Evolutionary conservation across 805 yeast species (phyloP).

Genomic region (Candida namnaoensis): DNA sequence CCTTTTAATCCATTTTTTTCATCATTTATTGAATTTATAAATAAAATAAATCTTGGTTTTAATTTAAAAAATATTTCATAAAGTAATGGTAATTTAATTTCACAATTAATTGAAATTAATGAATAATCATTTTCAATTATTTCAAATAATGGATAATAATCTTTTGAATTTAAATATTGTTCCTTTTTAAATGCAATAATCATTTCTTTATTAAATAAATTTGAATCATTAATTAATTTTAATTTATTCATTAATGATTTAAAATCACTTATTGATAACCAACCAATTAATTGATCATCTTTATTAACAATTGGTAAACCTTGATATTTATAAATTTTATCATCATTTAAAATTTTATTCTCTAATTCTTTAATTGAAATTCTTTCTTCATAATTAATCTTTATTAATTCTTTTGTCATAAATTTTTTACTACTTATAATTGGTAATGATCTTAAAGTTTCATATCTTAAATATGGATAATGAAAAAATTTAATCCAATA

Average conservation of each 20-base stretch:
- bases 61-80: constrained; percentile 20
- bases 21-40: constrained; percentile 1
- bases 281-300: constrained; percentile 31
- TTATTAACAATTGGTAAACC: constrained; percentile 37
- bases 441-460: constrained; percentile 31
- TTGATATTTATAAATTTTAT: constrained; percentile 9
- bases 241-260: constrained; percentile 16
- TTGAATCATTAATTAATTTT: not conserved
- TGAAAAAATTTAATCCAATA: constrained; percentile 33
- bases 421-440: constrained; percentile 23
- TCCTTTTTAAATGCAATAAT: constrained; percentile 3
- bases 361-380: constrained; percentile 19
- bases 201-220: not conserved
- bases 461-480: constrained; percentile 32
- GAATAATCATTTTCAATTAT: constrained; percentile 9
- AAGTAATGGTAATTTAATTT: constrained; percentile 15
- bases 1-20: constrained; percentile 1
- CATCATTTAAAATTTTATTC: constrained; percentile 4
- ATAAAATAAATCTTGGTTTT: constrained; percentile 18
- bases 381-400: constrained; percentile 23
- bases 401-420: constrained; percentile 24
- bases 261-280: constrained; percentile 30
- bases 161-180: not conserved
- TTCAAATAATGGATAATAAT: constrained; percentile 2
- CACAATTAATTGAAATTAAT: constrained; percentile 8